Conservation (phyloP, 1,139 yeast genomes). For the Suhomyces bribrorum region DNA sequence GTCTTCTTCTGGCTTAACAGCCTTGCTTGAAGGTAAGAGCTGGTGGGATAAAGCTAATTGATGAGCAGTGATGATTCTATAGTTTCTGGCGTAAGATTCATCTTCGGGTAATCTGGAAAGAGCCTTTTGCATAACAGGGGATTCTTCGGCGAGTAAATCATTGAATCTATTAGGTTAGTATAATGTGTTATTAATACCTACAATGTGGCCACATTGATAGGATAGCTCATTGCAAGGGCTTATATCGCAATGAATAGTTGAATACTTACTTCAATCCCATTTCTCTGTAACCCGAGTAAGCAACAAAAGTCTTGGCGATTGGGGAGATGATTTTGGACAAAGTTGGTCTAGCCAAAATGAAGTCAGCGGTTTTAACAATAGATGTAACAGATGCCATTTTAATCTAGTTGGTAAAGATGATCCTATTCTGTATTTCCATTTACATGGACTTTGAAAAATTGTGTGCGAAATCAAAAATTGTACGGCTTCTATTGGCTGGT, state of each 20-base stretch:
- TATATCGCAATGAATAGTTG: background rate
- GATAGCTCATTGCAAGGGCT: background rate
- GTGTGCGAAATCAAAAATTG: slow-evolving; percentile 16
- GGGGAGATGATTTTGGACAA: slow-evolving; percentile 78
- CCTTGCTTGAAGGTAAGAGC: slow-evolving; percentile 78
- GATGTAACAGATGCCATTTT: slow-evolving; percentile 75
- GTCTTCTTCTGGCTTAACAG: slow-evolving; percentile 81
- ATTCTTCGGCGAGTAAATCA: slow-evolving; percentile 87
- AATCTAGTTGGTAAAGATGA: slow-evolving; percentile 28
- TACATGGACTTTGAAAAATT: slow-evolving; percentile 1
- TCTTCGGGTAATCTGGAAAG: slow-evolving; percentile 81
- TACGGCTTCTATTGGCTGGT: slow-evolving; percentile 16
- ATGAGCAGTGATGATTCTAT: slow-evolving; percentile 88
- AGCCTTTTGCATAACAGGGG: slow-evolving; percentile 83
- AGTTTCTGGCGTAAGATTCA: slow-evolving; percentile 86
- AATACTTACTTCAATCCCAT: slow-evolving; percentile 71
- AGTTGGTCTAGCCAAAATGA: slow-evolving; percentile 77
- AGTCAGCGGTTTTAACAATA: slow-evolving; percentile 79
- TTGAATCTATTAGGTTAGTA: slow-evolving; percentile 54
- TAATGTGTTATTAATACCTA: background rate
- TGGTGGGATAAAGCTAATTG: slow-evolving; percentile 86
- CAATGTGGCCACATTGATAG: background rate
- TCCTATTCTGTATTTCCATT: slow-evolving; percentile 1
- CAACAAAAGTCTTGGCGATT: slow-evolving; percentile 69
- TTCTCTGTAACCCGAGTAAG: slow-evolving; percentile 88